Base-by-base conservation (phyloP, 768 basidiomycete species). In the Pisolithus sp. region DNA sequence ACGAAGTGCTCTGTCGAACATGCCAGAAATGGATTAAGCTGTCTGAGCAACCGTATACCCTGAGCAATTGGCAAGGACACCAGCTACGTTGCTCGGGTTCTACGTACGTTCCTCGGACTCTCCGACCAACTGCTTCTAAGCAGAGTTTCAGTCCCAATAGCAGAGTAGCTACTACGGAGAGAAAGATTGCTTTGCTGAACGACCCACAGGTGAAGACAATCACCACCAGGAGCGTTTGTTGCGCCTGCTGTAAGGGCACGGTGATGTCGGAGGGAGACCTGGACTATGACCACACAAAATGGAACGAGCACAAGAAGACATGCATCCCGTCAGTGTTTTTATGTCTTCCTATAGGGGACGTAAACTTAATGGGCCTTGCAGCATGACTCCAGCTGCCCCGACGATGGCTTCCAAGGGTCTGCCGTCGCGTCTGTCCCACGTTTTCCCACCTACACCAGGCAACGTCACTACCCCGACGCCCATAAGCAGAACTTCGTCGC, bases 1-100 rank as follows among this genome's bases (percentile, higher is more conserved):
- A 78, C 47, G 72, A 74, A 50, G 79, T 79, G 17, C 67, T 77
- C 46, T 89, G 87, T 62, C 75, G 74, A 56, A 72, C 70, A 36
- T 89, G 87, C 62, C 67, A 78, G 49, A 80, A 74, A 53, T 86
- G 85, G 84, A 73, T 89, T 51, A 73, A 68, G 45, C 70, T 87
- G 24, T 71, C 76, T 24, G 59, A 62, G 1, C 58, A 61, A 7
- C 59, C 66, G 2, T 88, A 85, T 62, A 58, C 62, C 26, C 52
- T 76, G 41, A 39, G 53, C 34, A 78, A 81, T 54, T 89, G 86
- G 86, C 71, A 69, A 12, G 46, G 47, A 7, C 87, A 87, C 58
- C 71, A 73, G 51, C 58, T 61, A 26, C 68, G 66, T 17, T 86
- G 86, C 61, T 62, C 66, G 28, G 71, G 72, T 51, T 64, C 66